These are phyloP conservation scores for Gaeumannomyces tritici DNA, from an alignment of 2,329 filamentous ascomycete species.

Conservation along the genomic window DNA sequence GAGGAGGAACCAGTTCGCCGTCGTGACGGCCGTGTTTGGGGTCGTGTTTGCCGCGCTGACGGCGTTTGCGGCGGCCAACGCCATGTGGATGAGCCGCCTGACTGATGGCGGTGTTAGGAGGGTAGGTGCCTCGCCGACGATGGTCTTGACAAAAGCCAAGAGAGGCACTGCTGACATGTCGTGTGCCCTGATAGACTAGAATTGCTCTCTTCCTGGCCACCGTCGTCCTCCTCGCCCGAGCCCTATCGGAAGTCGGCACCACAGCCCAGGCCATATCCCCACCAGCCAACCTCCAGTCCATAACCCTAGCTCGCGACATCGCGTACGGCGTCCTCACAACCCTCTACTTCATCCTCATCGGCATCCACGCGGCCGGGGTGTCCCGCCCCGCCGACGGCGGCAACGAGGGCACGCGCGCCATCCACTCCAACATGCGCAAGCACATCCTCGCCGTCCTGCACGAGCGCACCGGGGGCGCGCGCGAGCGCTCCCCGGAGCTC, in stretches of 20 bases:
- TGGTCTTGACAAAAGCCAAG: too few relatives aligned
- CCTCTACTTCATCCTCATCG: background rate
- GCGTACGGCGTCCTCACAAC: background rate
- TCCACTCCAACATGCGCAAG: background rate
- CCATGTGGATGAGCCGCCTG: background rate
- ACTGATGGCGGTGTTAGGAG: background rate
- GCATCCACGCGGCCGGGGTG: background rate
- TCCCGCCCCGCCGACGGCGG: background rate
- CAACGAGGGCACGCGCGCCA: background rate
- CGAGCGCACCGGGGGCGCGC: background rate
- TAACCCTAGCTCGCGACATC: background rate
- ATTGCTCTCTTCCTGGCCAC: background rate
- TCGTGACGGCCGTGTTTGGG: slow-evolving; percentile 8
- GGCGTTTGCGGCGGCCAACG: background rate
- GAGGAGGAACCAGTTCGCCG: slow-evolving; percentile 9
- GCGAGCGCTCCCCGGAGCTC: background rate
- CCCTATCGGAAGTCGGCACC: background rate
- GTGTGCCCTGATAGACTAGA: background rate
- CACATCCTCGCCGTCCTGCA: background rate
- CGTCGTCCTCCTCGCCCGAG: background rate
- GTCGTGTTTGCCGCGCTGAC: background rate
- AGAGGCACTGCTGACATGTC: too few relatives aligned
- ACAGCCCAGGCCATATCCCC: background rate
- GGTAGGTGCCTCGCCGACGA: background rate
- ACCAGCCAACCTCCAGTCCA: too few relatives aligned